These are phyloP conservation scores for Candida sakaeoensis DNA, from an alignment of 805 yeast species.

Conservation along the genomic window DNA sequence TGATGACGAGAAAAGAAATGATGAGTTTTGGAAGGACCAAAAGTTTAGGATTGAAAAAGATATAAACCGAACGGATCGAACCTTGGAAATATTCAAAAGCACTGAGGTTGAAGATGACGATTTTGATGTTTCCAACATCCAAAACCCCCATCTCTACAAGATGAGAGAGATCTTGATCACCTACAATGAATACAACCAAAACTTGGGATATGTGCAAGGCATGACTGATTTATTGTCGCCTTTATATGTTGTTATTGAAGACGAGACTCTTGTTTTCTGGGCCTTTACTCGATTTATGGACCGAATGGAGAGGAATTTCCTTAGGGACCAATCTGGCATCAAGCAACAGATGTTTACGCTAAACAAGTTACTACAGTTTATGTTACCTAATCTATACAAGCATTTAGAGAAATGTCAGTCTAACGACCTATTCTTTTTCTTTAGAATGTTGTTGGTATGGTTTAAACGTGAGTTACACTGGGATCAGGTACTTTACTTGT, in stretches of 20 bases:
- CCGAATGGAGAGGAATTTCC: constrained; percentile 89
- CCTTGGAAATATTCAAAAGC: constrained; percentile 56
- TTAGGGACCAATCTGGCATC: constrained; percentile 92
- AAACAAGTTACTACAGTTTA: constrained; percentile 81
- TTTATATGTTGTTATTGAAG: constrained; percentile 58
- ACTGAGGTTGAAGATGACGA: constrained; percentile 41
- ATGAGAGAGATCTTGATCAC: constrained; percentile 79
- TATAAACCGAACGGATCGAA: constrained; percentile 85
- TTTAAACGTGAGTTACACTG: constrained; percentile 86
- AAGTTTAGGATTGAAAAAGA: constrained; percentile 88
- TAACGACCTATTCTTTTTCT: constrained; percentile 86
- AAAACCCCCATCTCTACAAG: constrained; percentile 68
- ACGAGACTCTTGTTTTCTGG: constrained; percentile 84
- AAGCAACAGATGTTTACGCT: constrained; percentile 79
- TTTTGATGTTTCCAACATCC: constrained; percentile 59
- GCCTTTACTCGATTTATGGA: constrained; percentile 86
- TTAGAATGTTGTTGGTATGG: constrained; percentile 94
- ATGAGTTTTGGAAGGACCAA: constrained; percentile 84
- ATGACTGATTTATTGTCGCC: constrained; percentile 95
- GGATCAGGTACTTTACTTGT: constrained; percentile 70
- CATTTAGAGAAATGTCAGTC: constrained; percentile 88
- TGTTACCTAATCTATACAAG: constrained; percentile 79
- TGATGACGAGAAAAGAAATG: constrained; percentile 46
- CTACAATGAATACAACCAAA: constrained; percentile 76
- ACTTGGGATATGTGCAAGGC: constrained; percentile 95